Evolutionary conservation across 192 early-diverging fungal genomes (phyloP).

Genomic region (Rhizoclosmatium sp.): DNA sequence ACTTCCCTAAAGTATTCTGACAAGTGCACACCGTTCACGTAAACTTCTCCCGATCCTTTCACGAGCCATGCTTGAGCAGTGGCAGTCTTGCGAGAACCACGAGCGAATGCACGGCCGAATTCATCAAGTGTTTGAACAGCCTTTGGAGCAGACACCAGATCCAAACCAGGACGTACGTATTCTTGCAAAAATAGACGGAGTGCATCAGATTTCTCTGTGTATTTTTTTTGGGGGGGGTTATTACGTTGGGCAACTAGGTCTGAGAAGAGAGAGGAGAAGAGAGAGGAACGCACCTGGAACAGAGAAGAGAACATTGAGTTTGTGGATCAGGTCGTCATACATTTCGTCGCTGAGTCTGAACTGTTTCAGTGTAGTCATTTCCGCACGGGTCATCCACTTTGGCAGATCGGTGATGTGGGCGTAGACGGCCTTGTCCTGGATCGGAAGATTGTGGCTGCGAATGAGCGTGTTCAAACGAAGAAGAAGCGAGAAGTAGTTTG

Average conservation of each 20-base stretch:
- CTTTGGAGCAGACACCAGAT: slow-evolving; percentile 16
- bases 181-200: slow-evolving; percentile 28
- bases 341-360: slow-evolving; percentile 36
- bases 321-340: slow-evolving; percentile 49
- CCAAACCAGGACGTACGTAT: slow-evolving; percentile 44
- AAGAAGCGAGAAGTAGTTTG: slow-evolving; percentile 77
- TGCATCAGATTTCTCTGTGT: slow-evolving; percentile 11
- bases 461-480: slow-evolving; percentile 70
- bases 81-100: slow-evolving; percentile 84
- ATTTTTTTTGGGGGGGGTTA: not conserved
- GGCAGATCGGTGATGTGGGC: not conserved
- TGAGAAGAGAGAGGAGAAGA: not conserved
- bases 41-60: slow-evolving; percentile 61
- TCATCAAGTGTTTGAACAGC: slow-evolving; percentile 60
- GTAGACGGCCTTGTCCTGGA: slow-evolving; percentile 35
- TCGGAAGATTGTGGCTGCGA: slow-evolving; percentile 41
- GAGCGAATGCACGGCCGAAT: slow-evolving; percentile 75
- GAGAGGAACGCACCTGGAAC: slow-evolving; percentile 39
- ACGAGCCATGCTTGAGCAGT: slow-evolving; percentile 79
- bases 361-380: slow-evolving; percentile 42
- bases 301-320: slow-evolving; percentile 53
- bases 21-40: slow-evolving; percentile 82
- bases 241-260: not conserved
- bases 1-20: slow-evolving; percentile 76
- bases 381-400: slow-evolving; percentile 37